These are phyloP conservation scores for Chlamydomonas sphaeroides DNA, from an alignment of 139 green algal genomes.

Conservation along the genomic window DNA sequence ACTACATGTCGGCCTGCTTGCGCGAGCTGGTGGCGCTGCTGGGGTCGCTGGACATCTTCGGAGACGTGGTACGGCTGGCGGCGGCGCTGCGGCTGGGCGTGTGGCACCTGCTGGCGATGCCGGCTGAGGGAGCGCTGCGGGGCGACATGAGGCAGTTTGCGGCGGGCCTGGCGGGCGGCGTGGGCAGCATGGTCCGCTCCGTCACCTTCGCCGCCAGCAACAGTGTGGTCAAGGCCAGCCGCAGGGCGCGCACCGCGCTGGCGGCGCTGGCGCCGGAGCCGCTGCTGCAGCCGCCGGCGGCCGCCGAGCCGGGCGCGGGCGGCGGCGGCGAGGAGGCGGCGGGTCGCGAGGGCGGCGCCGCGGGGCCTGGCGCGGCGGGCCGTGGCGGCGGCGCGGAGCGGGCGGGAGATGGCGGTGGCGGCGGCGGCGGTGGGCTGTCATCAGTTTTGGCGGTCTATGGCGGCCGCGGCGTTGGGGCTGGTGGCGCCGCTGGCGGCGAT, in stretches of 20 bases:
- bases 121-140: conserved; percentile 40
- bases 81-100: conserved; percentile 54
- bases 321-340: no score
- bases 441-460: no score
- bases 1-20: conserved; percentile 74
- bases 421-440: background rate
- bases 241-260: conserved; percentile 46
- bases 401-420: background rate
- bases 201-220: conserved; percentile 56
- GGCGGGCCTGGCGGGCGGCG: conserved; percentile 19
- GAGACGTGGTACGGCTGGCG: conserved; percentile 57
- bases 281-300: background rate
- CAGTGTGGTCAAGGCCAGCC: conserved; percentile 56
- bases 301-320: no score
- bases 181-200: conserved; percentile 35
- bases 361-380: no score
- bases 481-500: conserved; percentile 8
- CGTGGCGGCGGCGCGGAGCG: conserved; percentile 4
- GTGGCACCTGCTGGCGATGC: conserved; percentile 63
- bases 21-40: conserved; percentile 73
- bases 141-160: conserved; percentile 16
- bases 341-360: background rate
- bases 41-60: conserved; percentile 66
- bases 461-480: background rate
- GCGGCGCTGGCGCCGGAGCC: conserved; percentile 36